Evolutionary conservation across 1,139 yeast species (phyloP).

Genomic region (Candida sanyaensis): DNA sequence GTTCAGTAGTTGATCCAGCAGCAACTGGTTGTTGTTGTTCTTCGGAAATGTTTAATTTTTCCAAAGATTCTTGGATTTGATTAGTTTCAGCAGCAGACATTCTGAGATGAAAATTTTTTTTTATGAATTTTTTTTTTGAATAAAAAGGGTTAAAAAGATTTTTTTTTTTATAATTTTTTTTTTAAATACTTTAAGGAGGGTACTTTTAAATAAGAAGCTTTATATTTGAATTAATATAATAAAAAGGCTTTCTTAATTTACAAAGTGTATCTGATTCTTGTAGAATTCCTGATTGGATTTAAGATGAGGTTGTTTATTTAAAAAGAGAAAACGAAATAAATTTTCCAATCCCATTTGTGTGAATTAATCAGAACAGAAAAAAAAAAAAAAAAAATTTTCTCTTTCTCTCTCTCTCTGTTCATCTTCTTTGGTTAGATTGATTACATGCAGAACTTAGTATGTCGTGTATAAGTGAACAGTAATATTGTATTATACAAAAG

Average conservation of each 20-base stretch:
- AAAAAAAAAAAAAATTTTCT: background rate
- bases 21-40: constrained; percentile 13
- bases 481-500: too few species aligned
- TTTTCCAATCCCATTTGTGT: background rate
- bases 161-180: constrained; percentile 8
- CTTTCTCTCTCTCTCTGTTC: too few species aligned
- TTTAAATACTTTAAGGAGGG: constrained; percentile 6
- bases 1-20: constrained; percentile 18
- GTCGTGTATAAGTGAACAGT: too few species aligned
- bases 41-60: constrained; percentile 49
- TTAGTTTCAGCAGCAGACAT: constrained; percentile 55
- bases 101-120: constrained; percentile 8
- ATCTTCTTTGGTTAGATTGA: too few species aligned
- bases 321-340: background rate
- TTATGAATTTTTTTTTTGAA: constrained; percentile 11
- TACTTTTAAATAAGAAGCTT: constrained; percentile 7
- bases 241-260: constrained; percentile 6
- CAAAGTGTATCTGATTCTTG: constrained; percentile 4
- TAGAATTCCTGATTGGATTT: constrained; percentile 4
- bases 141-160: constrained; percentile 3
- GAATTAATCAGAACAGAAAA: too few species aligned
- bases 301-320: constrained; percentile 4
- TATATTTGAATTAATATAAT: background rate
- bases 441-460: too few species aligned
- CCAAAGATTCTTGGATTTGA: constrained; percentile 58